A percentile compares a stretch with the other conserved stretches of the same genome.
phyloP scores from a whole-genome alignment of 331 rosid genomes.

The Acacia pycnantha region DNA sequence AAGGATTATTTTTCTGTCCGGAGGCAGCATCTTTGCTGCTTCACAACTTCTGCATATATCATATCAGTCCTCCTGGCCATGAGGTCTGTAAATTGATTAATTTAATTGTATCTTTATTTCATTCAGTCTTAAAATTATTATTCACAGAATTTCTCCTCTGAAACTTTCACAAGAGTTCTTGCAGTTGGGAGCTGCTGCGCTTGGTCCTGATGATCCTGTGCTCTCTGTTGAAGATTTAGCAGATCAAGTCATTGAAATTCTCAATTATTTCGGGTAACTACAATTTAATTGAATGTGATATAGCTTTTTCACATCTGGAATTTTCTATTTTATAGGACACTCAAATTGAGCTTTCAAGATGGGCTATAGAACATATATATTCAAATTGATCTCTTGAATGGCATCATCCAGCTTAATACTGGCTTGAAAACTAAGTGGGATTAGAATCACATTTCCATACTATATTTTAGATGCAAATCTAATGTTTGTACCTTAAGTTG shows the following conservation, averaged over 20 bases:
- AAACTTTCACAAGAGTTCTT: slow-evolving; percentile 73
- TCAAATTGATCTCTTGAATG: slow-evolving; percentile 1
- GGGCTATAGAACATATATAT: not conserved
- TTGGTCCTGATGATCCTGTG: slow-evolving; percentile 58
- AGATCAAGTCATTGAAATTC: slow-evolving; percentile 83
- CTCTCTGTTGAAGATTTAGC: slow-evolving; percentile 83
- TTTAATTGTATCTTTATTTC: slow-evolving; percentile 22
- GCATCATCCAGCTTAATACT: slow-evolving; percentile 11
- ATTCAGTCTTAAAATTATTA: slow-evolving; percentile 29
- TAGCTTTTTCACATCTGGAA: slow-evolving; percentile 10
- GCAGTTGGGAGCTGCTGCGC: slow-evolving; percentile 91
- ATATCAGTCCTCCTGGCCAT: slow-evolving; percentile 96
- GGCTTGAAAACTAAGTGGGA: not conserved
- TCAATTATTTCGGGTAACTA: slow-evolving; percentile 71
- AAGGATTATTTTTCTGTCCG: slow-evolving; percentile 92
- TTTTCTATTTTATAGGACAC: not conserved
- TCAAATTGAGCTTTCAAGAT: not conserved
- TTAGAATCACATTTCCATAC: not conserved
- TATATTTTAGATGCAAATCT: slow-evolving; percentile 19
- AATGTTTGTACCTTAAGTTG: slow-evolving; percentile 1
- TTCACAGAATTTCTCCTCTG: slow-evolving; percentile 64
- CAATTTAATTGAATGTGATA: not conserved
- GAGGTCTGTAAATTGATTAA: slow-evolving; percentile 71
- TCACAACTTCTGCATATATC: slow-evolving; percentile 96
- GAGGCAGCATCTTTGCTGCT: slow-evolving; percentile 96